Percentiles rank a stretch among this genome's conserved stretches.
phyloP scores from a whole-genome alignment of 176 grass and related monocot species.

The Oryza brachyantha region DNA sequence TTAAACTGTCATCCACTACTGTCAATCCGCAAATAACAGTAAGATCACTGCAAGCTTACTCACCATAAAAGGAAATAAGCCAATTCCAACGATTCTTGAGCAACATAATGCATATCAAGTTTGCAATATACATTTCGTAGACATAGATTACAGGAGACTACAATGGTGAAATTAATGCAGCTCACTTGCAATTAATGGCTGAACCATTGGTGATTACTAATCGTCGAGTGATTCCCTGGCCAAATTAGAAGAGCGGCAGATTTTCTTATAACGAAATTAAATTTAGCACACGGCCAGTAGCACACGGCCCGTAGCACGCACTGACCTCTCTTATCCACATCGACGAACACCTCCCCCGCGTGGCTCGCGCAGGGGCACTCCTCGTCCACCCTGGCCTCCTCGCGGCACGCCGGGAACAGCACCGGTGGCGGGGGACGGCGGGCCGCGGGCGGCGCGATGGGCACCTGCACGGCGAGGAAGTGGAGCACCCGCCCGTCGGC shows the following conservation, averaged over 20 bases:
- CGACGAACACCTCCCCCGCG: constrained; percentile 51
- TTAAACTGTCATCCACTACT: constrained; percentile 11
- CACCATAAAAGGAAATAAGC: not conserved
- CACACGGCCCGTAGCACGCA: constrained; percentile 15
- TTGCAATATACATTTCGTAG: not conserved
- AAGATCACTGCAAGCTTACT: not conserved
- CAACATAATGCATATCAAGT: not conserved
- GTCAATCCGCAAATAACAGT: not conserved
- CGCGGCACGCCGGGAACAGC: constrained; percentile 52
- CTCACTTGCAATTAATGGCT: not conserved
- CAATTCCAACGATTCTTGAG: not conserved
- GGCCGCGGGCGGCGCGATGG: constrained; percentile 27
- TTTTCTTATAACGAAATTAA: not conserved
- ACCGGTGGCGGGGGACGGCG: not conserved
- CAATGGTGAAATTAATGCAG: not conserved
- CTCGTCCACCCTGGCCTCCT: constrained; percentile 55
- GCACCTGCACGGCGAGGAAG: constrained; percentile 89
- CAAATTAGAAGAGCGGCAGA: not conserved
- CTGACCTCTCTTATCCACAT: constrained; percentile 70
- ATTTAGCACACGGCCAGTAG: not conserved
- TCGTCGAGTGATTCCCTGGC: not conserved
- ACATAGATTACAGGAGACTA: not conserved
- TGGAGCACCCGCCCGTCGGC: constrained; percentile 62
- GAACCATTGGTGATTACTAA: not conserved
- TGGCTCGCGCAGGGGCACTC: constrained; percentile 44